phyloP scores from a whole-genome alignment of 179 eudicot genomes.

The Spergularia azorica region DNA sequence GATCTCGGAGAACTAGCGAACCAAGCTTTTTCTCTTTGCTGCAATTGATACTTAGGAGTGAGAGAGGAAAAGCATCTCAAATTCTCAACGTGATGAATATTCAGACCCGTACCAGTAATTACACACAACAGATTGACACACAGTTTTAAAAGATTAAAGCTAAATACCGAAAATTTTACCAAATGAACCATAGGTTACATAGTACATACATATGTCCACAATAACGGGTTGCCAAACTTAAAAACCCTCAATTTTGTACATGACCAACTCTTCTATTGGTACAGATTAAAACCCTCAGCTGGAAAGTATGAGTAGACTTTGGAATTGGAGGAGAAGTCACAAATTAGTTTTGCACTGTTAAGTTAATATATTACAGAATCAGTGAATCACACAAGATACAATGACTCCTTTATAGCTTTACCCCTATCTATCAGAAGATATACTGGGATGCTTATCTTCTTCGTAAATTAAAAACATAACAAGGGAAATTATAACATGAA shows the following conservation, averaged over 20 bases:
- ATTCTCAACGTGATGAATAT: neutral
- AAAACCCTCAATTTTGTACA: too few relatives aligned
- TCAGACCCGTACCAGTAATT: neutral
- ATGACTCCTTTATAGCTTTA: too few relatives aligned
- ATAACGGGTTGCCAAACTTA: too few relatives aligned
- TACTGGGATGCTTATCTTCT: too few relatives aligned
- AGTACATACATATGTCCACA: neutral
- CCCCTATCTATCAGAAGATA: too few relatives aligned
- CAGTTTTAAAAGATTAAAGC: neutral
- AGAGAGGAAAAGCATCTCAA: neutral
- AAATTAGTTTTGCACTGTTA: neutral
- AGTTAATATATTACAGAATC: neutral
- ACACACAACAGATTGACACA: neutral
- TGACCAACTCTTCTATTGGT: too few relatives aligned
- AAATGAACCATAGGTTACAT: neutral
- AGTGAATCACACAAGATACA: neutral
- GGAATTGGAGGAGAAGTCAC: neutral
- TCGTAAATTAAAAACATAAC: too few relatives aligned
- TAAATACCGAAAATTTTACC: neutral
- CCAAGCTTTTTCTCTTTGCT: constrained; percentile 95
- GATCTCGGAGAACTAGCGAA: constrained; percentile 72
- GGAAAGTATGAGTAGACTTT: neutral
- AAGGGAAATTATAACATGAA: too few relatives aligned
- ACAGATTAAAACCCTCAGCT: neutral
- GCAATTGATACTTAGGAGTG: constrained; percentile 22